Evolutionary conservation across 139 green algal genomes (phyloP).

Genomic region (Dunaliella sp.): DNA sequence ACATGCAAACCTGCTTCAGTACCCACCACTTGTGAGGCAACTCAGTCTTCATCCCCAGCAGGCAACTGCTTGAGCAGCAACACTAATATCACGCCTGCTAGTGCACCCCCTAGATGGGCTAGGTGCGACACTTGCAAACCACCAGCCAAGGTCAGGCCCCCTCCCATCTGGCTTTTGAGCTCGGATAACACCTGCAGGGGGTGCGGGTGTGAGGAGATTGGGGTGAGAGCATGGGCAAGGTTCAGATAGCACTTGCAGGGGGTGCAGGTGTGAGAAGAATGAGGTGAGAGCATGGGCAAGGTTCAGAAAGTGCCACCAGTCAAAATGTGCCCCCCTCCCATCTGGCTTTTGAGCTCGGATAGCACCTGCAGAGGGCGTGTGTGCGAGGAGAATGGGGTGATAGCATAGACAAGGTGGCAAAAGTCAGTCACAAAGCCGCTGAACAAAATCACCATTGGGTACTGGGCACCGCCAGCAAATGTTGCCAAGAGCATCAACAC

Average conservation of each 20-base stretch:
- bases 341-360: conserved; percentile 38
- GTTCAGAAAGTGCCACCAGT: conserved; percentile 54
- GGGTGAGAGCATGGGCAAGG: too few relatives aligned
- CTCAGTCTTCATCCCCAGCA: neutral
- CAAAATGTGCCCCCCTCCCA: conserved; percentile 38
- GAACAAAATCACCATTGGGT: too few relatives aligned
- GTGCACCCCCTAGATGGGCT: conserved; percentile 70
- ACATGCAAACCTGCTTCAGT: too few relatives aligned
- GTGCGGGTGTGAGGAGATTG: too few relatives aligned
- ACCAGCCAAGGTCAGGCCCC: conserved; percentile 40
- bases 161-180: conserved; percentile 42
- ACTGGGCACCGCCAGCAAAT: too few relatives aligned
- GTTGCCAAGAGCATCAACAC: too few relatives aligned
- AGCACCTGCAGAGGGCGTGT: conserved; percentile 32
- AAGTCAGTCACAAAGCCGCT: too few relatives aligned
- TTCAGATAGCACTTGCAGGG: conserved; percentile 28
- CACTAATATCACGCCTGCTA: conserved; percentile 67
- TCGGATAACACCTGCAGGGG: conserved; percentile 28
- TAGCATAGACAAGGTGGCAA: too few relatives aligned
- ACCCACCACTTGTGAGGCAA: too few relatives aligned
- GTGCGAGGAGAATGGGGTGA: too few relatives aligned
- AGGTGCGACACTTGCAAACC: conserved; percentile 59
- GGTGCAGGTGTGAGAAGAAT: too few relatives aligned
- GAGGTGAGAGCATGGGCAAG: too few relatives aligned
- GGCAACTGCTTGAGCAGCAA: conserved; percentile 36